Evolutionary conservation across 2,329 filamentous ascomycete genomes (phyloP).

Genomic region (Venturia oleaginea): DNA sequence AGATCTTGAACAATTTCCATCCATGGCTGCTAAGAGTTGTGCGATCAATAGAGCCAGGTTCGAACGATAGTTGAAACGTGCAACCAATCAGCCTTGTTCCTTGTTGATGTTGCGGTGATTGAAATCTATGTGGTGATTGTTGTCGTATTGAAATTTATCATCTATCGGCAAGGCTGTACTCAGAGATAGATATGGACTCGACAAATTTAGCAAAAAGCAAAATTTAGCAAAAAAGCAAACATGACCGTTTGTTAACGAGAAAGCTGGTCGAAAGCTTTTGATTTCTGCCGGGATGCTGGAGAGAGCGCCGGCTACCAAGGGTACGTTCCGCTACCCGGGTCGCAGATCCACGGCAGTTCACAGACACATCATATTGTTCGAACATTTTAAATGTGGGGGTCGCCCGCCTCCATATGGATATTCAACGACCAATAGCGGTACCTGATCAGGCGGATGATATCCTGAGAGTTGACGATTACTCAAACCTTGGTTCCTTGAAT

Average conservation of each 20-base stretch:
- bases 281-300: background rate
- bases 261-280: background rate
- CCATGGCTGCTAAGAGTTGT: background rate
- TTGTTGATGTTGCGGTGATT: background rate
- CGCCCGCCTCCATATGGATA: background rate
- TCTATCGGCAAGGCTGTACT: background rate
- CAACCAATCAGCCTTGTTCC: background rate
- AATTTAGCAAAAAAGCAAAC: background rate
- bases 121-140: background rate
- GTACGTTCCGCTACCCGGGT: conserved; percentile 1
- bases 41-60: background rate
- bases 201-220: background rate
- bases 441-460: background rate
- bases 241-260: too few relatives aligned
- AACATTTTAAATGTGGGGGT: background rate
- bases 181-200: background rate
- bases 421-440: background rate
- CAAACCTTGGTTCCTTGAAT: background rate
- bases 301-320: background rate
- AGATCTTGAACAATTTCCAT: background rate
- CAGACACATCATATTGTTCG: background rate
- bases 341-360: background rate
- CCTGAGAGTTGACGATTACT: background rate
- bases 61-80: background rate
- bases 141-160: background rate